Percentiles rank a stretch among this genome's conserved stretches.
Evolutionary conservation across 2,329 filamentous ascomycete species (phyloP).

Genomic region (Aspergillus brunneoviolaceus): DNA sequence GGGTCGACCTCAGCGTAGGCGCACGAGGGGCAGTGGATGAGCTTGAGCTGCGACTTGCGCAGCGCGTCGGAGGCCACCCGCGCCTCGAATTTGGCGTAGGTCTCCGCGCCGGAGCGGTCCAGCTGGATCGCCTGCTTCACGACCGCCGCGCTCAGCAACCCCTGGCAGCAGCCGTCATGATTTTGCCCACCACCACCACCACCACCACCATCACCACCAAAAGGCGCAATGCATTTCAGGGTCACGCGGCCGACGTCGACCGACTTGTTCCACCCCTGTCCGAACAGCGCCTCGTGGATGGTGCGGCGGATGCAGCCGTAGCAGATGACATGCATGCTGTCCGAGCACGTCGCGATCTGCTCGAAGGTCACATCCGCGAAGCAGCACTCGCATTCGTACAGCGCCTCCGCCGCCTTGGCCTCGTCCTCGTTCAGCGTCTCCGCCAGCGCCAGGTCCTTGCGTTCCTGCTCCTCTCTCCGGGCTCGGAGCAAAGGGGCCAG

Average conservation of each 20-base stretch:
- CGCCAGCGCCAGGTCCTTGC: constrained; percentile 39
- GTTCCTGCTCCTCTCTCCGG: constrained; percentile 37
- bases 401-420: constrained; percentile 39
- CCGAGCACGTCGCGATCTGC: constrained; percentile 48
- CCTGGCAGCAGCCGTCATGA: constrained; percentile 54
- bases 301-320: constrained; percentile 78
- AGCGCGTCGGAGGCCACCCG: constrained; percentile 76
- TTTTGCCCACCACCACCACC: constrained; percentile 53
- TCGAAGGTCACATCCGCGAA: constrained; percentile 50
- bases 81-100: constrained; percentile 73
- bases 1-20: constrained; percentile 86
- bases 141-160: constrained; percentile 68
- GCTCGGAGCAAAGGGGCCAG: constrained; percentile 39
- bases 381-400: constrained; percentile 52
- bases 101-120: constrained; percentile 68
- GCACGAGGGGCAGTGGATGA: constrained; percentile 88
- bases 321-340: constrained; percentile 47
- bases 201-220: constrained; percentile 57
- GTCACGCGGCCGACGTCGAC: constrained; percentile 72
- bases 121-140: constrained; percentile 71
- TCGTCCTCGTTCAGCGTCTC: constrained; percentile 46
- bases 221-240: constrained; percentile 78
- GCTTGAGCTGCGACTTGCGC: constrained; percentile 68
- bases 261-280: constrained; percentile 84
- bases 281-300: constrained; percentile 84